phyloP scores from a whole-genome alignment of 2,329 filamentous ascomycete species.

The Cladobotryum mycophilum region DNA sequence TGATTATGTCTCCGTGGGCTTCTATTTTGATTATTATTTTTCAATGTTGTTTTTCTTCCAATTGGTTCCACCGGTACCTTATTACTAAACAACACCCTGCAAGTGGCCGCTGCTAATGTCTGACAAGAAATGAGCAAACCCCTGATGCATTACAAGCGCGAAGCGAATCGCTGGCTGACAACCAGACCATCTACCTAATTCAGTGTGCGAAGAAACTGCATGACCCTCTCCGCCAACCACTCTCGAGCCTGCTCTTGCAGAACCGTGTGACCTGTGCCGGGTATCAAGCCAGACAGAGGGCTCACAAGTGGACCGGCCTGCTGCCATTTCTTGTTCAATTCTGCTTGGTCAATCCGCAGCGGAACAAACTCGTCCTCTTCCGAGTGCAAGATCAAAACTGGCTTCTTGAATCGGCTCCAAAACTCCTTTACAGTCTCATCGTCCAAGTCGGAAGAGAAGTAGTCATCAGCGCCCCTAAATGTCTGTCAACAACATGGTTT shows the following conservation, averaged over 20 bases:
- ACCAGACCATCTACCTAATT: not conserved
- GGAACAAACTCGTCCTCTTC: conserved; percentile 62
- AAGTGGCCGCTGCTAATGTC: no score
- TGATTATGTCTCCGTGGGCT: no score
- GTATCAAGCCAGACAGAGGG: conserved; percentile 46
- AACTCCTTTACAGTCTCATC: conserved; percentile 49
- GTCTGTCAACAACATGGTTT: not conserved
- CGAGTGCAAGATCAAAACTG: conserved; percentile 59
- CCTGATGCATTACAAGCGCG: not conserved
- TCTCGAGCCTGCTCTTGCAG: conserved; percentile 37
- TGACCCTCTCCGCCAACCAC: conserved; percentile 44
- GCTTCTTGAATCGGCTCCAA: conserved; percentile 59
- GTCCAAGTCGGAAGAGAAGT: conserved; percentile 74
- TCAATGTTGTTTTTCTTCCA: no score
- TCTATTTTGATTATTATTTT: no score
- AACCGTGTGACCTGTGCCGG: conserved; percentile 47
- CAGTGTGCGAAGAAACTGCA: conserved; percentile 35
- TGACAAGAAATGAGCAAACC: not conserved
- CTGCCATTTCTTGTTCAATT: conserved; percentile 53
- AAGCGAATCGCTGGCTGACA: no score
- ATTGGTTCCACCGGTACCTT: no score
- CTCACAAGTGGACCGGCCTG: conserved; percentile 40
- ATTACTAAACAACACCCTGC: no score
- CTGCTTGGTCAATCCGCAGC: conserved; percentile 47
- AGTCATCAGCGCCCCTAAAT: conserved; percentile 68